Percentiles rank a stretch among this genome's conserved stretches.
Evolutionary conservation across 2,329 filamentous ascomycete genomes (phyloP).

Genomic region (Cercospora berteroae): DNA sequence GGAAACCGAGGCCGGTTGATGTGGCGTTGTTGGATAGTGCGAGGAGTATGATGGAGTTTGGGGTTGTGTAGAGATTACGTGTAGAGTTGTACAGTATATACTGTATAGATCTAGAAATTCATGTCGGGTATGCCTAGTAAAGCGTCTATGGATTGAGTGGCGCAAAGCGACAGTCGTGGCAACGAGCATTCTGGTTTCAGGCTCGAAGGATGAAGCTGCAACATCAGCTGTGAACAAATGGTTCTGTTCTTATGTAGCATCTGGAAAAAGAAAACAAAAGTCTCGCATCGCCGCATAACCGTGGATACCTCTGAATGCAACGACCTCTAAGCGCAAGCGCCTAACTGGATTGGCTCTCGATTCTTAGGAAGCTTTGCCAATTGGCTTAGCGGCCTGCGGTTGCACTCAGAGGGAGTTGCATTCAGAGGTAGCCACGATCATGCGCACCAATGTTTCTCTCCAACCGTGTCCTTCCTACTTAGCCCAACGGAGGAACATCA

Average conservation of each 20-base stretch:
- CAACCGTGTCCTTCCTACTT: neutral
- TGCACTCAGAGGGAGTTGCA: too few relatives aligned
- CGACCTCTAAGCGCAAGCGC: too few relatives aligned
- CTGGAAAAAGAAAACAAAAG: neutral
- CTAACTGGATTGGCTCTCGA: too few relatives aligned
- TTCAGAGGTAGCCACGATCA: too few relatives aligned
- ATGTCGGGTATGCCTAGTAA: neutral
- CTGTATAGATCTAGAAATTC: neutral
- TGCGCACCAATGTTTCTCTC: neutral
- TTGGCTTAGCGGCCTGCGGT: too few relatives aligned
- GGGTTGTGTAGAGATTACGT: constrained; percentile 10
- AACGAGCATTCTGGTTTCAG: neutral
- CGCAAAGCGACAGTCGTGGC: neutral
- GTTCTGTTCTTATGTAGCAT: neutral
- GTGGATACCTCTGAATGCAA: too few relatives aligned
- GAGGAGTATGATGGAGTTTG: constrained; percentile 22
- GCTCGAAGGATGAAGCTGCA: neutral
- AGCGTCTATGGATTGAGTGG: neutral
- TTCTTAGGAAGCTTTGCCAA: too few relatives aligned
- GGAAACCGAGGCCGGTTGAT: constrained; percentile 21
- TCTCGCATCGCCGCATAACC: neutral
- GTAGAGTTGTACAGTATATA: neutral
- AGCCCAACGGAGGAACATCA: neutral
- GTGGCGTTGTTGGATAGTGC: constrained; percentile 21
- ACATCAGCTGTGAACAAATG: neutral